Percentiles rank a stretch among this genome's conserved stretches.
These are phyloP conservation scores for Helicostylum pulchrum DNA, from an alignment of 192 early-diverging fungal genomes.

Conservation along the genomic window DNA sequence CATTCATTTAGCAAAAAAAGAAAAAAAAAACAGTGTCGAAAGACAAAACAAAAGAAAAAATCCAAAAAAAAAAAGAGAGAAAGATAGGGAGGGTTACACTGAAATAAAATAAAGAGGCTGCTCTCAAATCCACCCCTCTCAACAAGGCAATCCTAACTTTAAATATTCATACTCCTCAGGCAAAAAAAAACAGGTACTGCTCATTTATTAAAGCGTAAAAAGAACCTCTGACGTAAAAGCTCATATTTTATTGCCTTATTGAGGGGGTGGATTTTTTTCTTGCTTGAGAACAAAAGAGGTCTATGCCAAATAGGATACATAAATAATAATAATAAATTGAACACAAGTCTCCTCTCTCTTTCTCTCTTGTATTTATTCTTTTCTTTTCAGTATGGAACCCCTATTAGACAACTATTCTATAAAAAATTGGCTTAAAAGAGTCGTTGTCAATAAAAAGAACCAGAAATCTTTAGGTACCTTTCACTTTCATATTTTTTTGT, in stretches of 20 bases:
- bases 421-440: slow-evolving; percentile 13
- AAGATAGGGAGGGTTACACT: neutral
- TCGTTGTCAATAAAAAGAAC: neutral
- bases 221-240: no score
- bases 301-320: no score
- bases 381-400: slow-evolving; percentile 6
- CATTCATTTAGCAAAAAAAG: slow-evolving; percentile 14
- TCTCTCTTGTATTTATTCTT: neutral
- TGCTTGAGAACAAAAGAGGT: no score
- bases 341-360: slow-evolving; percentile 9
- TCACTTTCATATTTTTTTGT: neutral
- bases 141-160: no score
- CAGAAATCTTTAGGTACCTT: slow-evolving; percentile 4
- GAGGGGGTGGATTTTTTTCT: no score
- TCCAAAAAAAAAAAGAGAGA: neutral
- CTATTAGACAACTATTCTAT: neutral
- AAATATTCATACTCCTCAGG: no score
- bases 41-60: neutral
- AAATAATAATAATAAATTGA: neutral
- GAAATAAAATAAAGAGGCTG: neutral
- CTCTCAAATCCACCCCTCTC: no score
- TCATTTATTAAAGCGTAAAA: no score
- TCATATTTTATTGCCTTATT: no score
- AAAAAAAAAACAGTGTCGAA: neutral
- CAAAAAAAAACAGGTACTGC: no score